Conservation (phyloP, 352 stramenopile species). For the Thalassiosira gravida region DNA sequence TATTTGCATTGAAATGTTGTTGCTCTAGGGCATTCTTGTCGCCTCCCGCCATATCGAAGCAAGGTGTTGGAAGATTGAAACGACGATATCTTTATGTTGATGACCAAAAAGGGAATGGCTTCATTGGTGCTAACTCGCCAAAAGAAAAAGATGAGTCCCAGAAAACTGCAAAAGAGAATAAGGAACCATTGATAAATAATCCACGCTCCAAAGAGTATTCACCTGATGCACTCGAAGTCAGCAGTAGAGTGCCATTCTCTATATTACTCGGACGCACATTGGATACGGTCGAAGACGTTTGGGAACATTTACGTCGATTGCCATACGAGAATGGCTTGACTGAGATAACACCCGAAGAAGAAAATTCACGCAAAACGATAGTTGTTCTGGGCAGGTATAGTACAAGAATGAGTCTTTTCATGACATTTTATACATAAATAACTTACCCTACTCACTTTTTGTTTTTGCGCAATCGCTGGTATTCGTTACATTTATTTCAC, state of each 20-base stretch:
- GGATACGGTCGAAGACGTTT: constrained; percentile 38
- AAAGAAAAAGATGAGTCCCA: neutral
- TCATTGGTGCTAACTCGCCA: neutral
- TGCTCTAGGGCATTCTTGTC: neutral
- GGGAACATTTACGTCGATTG: constrained; percentile 27
- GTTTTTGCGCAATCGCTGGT: too few relatives aligned
- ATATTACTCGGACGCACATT: constrained; percentile 22
- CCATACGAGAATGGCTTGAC: constrained; percentile 38
- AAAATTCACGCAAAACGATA: constrained; percentile 52
- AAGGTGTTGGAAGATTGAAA: neutral
- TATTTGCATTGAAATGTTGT: neutral
- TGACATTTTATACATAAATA: too few relatives aligned
- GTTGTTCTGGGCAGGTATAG: constrained; percentile 64
- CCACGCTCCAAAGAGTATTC: neutral
- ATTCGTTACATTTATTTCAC: constrained; percentile 25
- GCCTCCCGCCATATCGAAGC: neutral
- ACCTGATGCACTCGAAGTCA: neutral
- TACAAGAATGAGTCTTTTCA: too few relatives aligned
- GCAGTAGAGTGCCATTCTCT: constrained; percentile 19
- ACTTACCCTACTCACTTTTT: too few relatives aligned
- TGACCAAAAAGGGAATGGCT: neutral
- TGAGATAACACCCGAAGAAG: constrained; percentile 32
- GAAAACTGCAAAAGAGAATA: neutral
- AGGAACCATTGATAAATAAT: neutral
- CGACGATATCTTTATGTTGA: neutral